phyloP scores from a whole-genome alignment of 805 yeast species.

The Candida saitoana region DNA sequence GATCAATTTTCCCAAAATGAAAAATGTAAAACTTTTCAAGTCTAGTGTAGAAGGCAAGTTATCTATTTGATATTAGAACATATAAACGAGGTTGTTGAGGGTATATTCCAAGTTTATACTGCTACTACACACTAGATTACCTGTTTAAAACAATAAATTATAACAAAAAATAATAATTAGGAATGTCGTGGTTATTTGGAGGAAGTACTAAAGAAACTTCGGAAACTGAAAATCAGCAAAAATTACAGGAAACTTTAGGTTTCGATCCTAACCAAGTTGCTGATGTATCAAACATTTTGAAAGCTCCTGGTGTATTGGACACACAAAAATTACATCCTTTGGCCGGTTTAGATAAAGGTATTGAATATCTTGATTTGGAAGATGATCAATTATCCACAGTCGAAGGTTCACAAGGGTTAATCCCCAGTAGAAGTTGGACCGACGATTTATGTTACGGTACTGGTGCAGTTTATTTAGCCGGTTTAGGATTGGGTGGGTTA shows the following conservation, averaged over 20 bases:
- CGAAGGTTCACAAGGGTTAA: slow-evolving; percentile 84
- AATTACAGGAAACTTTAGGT: slow-evolving; percentile 41
- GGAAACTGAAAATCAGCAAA: slow-evolving; percentile 16
- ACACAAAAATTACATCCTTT: slow-evolving; percentile 73
- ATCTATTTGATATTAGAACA: neutral
- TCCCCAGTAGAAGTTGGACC: slow-evolving; percentile 96
- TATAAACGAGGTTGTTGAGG: neutral
- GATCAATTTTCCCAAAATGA: neutral
- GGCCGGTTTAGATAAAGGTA: slow-evolving; percentile 85
- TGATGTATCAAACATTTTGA: slow-evolving; percentile 60
- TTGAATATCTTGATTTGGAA: slow-evolving; percentile 87
- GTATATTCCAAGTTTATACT: neutral
- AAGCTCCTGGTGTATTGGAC: slow-evolving; percentile 61
- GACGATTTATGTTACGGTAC: slow-evolving; percentile 98
- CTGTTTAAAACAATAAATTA: neutral
- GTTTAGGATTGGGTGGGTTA: slow-evolving; percentile 85
- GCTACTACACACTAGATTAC: neutral
- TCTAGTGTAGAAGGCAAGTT: neutral
- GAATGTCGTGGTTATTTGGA: slow-evolving; percentile 53
- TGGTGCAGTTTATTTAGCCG: slow-evolving; percentile 85
- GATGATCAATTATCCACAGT: slow-evolving; percentile 67
- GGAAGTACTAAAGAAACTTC: slow-evolving; percentile 12
- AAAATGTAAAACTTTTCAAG: neutral
- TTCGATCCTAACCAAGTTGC: slow-evolving; percentile 63
- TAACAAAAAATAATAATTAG: no score